Percentiles rank a stretch among this genome's conserved stretches.
These are phyloP conservation scores for Cephalotrichum gorgonifer DNA, from an alignment of 2,329 filamentous ascomycete genomes.

Conservation along the genomic window DNA sequence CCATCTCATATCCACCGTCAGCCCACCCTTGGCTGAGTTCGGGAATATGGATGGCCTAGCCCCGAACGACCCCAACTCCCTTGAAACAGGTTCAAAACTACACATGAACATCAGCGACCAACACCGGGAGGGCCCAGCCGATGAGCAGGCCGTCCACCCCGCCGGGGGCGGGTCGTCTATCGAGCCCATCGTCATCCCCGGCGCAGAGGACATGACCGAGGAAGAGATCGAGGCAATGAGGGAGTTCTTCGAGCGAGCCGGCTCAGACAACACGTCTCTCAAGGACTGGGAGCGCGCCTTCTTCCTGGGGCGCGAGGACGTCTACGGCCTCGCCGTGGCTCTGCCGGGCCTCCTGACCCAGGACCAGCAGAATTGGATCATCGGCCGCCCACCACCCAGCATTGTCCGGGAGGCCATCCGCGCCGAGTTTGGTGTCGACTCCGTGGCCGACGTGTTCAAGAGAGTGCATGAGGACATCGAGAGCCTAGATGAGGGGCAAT, in stretches of 20 bases:
- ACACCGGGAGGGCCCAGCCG: not conserved
- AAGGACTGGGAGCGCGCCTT: not conserved
- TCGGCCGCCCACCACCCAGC: not conserved
- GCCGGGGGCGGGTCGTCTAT: too few species aligned
- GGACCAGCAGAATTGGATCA: not conserved
- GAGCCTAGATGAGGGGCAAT: not conserved
- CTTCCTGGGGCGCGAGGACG: not conserved
- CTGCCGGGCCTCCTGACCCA: not conserved
- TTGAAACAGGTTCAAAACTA: not conserved
- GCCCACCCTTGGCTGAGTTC: not conserved
- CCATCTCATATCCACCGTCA: not conserved
- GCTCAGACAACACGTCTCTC: not conserved
- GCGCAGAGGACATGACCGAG: not conserved
- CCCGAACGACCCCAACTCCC: not conserved
- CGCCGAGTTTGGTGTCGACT: not conserved
- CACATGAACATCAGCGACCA: not conserved
- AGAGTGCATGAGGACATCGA: not conserved
- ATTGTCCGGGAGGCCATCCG: not conserved
- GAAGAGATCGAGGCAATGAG: not conserved
- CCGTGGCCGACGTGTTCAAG: not conserved
- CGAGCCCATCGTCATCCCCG: not conserved
- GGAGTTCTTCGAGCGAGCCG: not conserved
- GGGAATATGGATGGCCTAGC: not conserved
- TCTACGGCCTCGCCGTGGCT: constrained; percentile 1
- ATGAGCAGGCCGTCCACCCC: not conserved